Conservation (phyloP, 2,329 filamentous ascomycete species). For the Ustulina deusta region DNA sequence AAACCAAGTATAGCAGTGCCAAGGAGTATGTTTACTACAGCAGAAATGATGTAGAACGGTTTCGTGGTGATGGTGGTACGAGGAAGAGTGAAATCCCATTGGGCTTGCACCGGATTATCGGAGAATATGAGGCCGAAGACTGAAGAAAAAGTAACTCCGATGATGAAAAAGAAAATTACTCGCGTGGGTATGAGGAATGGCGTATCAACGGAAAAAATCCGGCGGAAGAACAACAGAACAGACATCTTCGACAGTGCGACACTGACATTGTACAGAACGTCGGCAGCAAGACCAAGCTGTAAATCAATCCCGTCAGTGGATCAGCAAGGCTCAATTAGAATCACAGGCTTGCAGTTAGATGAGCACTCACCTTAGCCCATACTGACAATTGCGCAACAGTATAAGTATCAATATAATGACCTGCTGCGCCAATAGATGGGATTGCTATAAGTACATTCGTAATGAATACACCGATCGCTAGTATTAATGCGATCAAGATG, state of each 20-base stretch:
- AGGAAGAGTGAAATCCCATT: constrained; percentile 8
- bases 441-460: neutral
- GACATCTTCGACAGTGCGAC: constrained; percentile 3
- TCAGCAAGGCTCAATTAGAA: neutral
- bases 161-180: neutral
- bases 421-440: constrained; percentile 14
- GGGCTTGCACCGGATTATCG: constrained; percentile 8
- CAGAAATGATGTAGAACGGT: constrained; percentile 5
- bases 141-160: neutral
- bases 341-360: neutral
- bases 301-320: no score
- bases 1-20: neutral
- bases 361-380: constrained; percentile 1
- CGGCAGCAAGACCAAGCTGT: constrained; percentile 4
- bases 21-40: neutral
- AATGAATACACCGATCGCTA: constrained; percentile 2
- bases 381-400: neutral
- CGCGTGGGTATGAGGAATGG: neutral
- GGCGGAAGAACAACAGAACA: constrained; percentile 1
- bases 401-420: constrained; percentile 14
- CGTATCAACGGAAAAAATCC: constrained; percentile 1
- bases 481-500: neutral
- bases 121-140: constrained; percentile 9
- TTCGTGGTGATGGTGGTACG: constrained; percentile 1
- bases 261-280: constrained; percentile 12